Conservation (phyloP, 2,329 filamentous ascomycete genomes). For the Thielaviopsis ethacetica region DNA sequence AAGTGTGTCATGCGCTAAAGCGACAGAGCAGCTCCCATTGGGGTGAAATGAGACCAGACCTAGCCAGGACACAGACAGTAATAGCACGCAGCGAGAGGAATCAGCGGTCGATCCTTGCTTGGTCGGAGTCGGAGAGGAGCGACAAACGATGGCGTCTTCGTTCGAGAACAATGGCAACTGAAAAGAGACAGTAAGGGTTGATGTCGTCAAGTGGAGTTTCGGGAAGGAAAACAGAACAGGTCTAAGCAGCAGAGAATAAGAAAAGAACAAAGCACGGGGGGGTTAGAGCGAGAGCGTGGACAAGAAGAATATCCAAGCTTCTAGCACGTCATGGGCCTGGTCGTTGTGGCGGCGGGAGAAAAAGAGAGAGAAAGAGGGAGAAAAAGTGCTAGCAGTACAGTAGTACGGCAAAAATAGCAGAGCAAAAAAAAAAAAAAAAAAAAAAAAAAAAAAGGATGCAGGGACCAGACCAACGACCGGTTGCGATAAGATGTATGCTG, state of each 20-base stretch:
- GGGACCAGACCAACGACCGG: not conserved
- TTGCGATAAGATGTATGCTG: too few species aligned
- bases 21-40: not conserved
- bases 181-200: too few species aligned
- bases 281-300: too few species aligned
- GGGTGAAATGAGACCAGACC: too few species aligned
- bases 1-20: conserved; percentile 6
- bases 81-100: conserved; percentile 18
- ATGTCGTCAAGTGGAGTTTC: too few species aligned
- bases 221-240: too few species aligned
- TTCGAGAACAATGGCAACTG: too few species aligned
- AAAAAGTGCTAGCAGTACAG: not conserved
- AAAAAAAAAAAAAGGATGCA: too few species aligned
- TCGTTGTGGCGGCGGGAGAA: conserved; percentile 2
- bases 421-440: not conserved
- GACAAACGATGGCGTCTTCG: too few species aligned
- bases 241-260: not conserved
- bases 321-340: conserved; percentile 9
- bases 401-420: not conserved
- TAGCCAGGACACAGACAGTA: not conserved
- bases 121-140: conserved; percentile 18
- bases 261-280: not conserved
- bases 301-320: conserved; percentile 6
- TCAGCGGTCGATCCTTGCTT: conserved; percentile 32
- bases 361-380: not conserved